These are phyloP conservation scores for Raphidocelis subcapitata DNA, from an alignment of 139 green algal genomes.

Conservation along the genomic window DNA sequence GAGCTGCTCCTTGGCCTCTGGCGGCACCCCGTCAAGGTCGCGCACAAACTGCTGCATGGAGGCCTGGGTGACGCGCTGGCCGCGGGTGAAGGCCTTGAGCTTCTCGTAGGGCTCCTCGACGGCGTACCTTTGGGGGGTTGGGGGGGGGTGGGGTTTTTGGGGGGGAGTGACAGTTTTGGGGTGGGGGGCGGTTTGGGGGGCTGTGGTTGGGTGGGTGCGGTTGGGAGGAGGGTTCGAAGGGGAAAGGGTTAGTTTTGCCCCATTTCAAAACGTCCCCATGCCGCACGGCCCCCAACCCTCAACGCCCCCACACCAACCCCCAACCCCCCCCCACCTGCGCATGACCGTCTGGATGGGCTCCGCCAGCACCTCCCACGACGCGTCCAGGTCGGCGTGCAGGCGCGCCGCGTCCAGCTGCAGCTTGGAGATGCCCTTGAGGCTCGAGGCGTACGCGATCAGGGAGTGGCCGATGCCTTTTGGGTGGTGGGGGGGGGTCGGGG, in stretches of 20 bases:
- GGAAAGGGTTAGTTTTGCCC: too few relatives aligned
- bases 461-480: constrained; percentile 76
- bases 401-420: constrained; percentile 75
- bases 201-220: too few relatives aligned
- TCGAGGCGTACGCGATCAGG: constrained; percentile 88
- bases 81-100: constrained; percentile 96
- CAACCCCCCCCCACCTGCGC: too few relatives aligned
- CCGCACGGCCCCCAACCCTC: too few relatives aligned
- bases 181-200: too few relatives aligned
- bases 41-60: constrained; percentile 67
- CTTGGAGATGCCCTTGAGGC: constrained; percentile 87
- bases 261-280: too few relatives aligned
- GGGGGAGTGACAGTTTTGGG: too few relatives aligned
- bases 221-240: too few relatives aligned
- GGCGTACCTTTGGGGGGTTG: constrained; percentile 67
- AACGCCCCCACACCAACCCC: too few relatives aligned
- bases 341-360: constrained; percentile 97
- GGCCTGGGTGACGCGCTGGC: constrained; percentile 72
- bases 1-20: constrained; percentile 62
- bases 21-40: constrained; percentile 63
- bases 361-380: constrained; percentile 91
- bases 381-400: constrained; percentile 71
- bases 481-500: too few relatives aligned
- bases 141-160: too few relatives aligned
- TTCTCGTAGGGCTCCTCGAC: constrained; percentile 98